Conservation (phyloP, 1,284 basidiomycete species). For the Malassezia equina region DNA sequence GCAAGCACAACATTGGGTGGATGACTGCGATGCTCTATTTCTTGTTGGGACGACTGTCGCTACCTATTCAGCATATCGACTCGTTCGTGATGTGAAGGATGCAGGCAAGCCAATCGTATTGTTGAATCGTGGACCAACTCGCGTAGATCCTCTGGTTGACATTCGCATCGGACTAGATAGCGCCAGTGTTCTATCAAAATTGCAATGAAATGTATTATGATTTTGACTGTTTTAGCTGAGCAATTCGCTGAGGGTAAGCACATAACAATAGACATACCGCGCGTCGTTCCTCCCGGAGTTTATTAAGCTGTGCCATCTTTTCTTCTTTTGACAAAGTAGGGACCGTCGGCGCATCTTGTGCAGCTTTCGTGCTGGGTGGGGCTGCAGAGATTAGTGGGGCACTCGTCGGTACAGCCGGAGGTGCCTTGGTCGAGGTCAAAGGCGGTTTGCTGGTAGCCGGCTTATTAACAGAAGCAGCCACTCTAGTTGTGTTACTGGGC, state of each 20-base stretch:
- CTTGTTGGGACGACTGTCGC: slow-evolving; percentile 42
- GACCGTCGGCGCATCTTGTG: not conserved
- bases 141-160: slow-evolving; percentile 33
- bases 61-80: slow-evolving; percentile 44
- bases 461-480: not conserved
- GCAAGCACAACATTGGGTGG: slow-evolving; percentile 23
- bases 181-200: slow-evolving; percentile 28
- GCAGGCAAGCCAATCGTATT: slow-evolving; percentile 28
- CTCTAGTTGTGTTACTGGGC: not conserved
- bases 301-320: slow-evolving; percentile 13
- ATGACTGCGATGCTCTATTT: slow-evolving; percentile 29
- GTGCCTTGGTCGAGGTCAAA: not conserved
- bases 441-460: not conserved
- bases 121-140: slow-evolving; percentile 43
- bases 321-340: slow-evolving; percentile 6
- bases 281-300: slow-evolving; percentile 11
- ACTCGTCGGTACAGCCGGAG: not conserved
- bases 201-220: slow-evolving; percentile 16
- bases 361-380: not conserved
- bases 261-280: slow-evolving; percentile 8
- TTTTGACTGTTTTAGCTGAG: not conserved
- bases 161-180: slow-evolving; percentile 38
- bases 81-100: slow-evolving; percentile 38
- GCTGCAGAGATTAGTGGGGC: not conserved
- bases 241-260: slow-evolving; percentile 9